phyloP scores from a whole-genome alignment of 208 protist species.

The Leishmania major region DNA sequence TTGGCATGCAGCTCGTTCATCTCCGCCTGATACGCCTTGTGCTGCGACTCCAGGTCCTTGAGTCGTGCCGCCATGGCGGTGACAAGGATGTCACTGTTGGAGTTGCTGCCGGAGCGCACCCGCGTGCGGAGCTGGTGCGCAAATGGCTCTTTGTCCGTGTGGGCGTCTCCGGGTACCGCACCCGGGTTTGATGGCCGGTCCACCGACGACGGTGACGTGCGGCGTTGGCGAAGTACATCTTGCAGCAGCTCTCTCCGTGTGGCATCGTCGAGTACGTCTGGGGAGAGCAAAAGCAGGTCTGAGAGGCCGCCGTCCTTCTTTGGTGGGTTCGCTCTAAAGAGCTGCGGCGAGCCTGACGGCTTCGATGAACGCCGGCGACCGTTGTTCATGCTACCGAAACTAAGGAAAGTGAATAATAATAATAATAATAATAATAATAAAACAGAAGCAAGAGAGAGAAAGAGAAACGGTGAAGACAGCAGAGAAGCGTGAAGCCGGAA shows the following conservation, averaged over 20 bases:
- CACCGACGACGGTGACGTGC: conserved; percentile 8
- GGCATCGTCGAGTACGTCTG: conserved; percentile 84
- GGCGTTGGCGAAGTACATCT: conserved; percentile 46
- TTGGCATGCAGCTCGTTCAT: conserved; percentile 75
- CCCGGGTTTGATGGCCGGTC: not conserved
- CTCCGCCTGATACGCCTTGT: conserved; percentile 71
- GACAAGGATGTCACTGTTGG: conserved; percentile 57
- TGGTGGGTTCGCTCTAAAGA: conserved; percentile 45
- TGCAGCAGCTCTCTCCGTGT: conserved; percentile 71
- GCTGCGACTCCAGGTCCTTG: conserved; percentile 65
- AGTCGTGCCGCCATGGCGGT: conserved; percentile 75
- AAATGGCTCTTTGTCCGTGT: conserved; percentile 35
- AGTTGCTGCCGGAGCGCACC: conserved; percentile 32
- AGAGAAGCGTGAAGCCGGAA: not conserved
- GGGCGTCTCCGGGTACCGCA: not conserved
- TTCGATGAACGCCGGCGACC: conserved; percentile 12
- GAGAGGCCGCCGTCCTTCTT: conserved; percentile 13
- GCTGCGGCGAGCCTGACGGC: conserved; percentile 36
- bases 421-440: not conserved
- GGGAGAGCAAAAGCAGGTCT: conserved; percentile 56
- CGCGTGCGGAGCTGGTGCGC: conserved; percentile 58
- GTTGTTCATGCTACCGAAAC: conserved; percentile 18
- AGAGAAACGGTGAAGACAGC: not conserved
- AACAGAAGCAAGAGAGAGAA: not conserved
- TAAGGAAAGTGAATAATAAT: not conserved